phyloP scores from a whole-genome alignment of 176 grass and related monocot genomes.

The Oryza punctata region DNA sequence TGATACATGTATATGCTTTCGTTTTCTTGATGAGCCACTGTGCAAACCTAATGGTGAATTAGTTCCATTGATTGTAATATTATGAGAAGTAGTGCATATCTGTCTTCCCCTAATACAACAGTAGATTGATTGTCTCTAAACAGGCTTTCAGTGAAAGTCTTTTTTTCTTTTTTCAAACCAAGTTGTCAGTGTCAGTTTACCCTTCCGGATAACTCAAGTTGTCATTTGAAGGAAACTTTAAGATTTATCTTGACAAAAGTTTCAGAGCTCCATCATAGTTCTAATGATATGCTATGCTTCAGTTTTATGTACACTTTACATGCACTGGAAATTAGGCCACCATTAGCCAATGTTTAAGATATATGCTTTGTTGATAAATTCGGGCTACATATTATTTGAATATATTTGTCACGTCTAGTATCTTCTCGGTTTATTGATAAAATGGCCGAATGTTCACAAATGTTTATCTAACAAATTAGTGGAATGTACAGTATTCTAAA shows the following conservation, averaged over 20 bases:
- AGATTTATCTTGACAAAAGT: slow-evolving; percentile 4
- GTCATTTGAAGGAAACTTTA: background rate
- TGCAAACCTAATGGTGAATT: background rate
- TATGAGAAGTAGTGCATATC: background rate
- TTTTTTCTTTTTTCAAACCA: background rate
- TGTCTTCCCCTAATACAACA: background rate
- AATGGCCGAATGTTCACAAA: background rate
- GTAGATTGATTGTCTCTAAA: background rate
- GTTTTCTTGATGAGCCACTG: background rate
- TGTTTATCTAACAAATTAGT: background rate
- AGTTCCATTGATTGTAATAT: background rate
- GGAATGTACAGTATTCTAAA: slow-evolving; percentile 4
- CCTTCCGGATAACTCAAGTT: background rate
- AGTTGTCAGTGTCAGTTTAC: background rate
- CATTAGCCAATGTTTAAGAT: background rate
- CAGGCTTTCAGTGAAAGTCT: background rate
- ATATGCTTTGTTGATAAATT: slow-evolving; percentile 20
- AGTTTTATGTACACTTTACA: background rate
- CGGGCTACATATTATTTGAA: background rate
- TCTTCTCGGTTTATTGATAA: background rate
- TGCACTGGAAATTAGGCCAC: background rate
- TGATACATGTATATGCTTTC: background rate
- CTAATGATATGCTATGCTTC: background rate
- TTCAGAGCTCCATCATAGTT: background rate
- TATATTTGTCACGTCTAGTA: background rate